Percentiles rank a stretch among this genome's conserved stretches.
phyloP scores from a whole-genome alignment of 1,284 basidiomycete species.

The Taiwanofungus camphoratus region DNA sequence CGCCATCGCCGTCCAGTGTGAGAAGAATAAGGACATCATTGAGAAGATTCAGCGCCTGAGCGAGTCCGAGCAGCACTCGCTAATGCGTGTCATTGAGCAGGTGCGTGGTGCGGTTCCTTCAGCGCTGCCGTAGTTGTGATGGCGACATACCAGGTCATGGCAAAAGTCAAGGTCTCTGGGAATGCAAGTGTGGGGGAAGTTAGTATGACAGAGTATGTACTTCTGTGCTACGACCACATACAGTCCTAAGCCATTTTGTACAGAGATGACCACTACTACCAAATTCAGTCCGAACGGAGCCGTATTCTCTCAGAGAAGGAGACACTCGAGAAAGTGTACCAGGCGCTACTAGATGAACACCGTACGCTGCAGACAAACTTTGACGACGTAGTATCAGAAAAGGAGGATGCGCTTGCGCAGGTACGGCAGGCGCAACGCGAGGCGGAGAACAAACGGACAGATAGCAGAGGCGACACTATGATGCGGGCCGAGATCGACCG shows the following conservation, averaged over 20 bases:
- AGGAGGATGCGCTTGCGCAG: conserved; percentile 60
- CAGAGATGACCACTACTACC: conserved; percentile 83
- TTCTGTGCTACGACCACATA: background rate
- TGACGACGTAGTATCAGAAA: conserved; percentile 67
- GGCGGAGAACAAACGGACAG: conserved; percentile 47
- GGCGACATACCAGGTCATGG: conserved; percentile 55
- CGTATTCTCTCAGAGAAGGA: conserved; percentile 74
- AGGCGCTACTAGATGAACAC: conserved; percentile 73
- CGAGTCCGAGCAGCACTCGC: conserved; percentile 73
- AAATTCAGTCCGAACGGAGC: conserved; percentile 74
- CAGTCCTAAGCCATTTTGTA: background rate
- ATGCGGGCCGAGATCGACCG: conserved; percentile 78
- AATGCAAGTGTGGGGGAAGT: conserved; percentile 42
- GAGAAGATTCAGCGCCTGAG: conserved; percentile 77
- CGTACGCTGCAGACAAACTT: conserved; percentile 62
- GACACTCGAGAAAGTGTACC: conserved; percentile 73
- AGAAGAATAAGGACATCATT: conserved; percentile 78
- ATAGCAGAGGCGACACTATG: conserved; percentile 64
- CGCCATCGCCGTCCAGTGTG: conserved; percentile 89
- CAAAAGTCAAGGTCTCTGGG: conserved; percentile 48
- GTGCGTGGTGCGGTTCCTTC: conserved; percentile 31
- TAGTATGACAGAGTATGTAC: conserved; percentile 71
- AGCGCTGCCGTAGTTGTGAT: conserved; percentile 5
- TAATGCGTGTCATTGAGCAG: conserved; percentile 86
- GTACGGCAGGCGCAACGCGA: conserved; percentile 54